These are phyloP conservation scores for Penicillium cosmopolitanum DNA, from an alignment of 495 filamentous ascomycete species.

Conservation along the genomic window DNA sequence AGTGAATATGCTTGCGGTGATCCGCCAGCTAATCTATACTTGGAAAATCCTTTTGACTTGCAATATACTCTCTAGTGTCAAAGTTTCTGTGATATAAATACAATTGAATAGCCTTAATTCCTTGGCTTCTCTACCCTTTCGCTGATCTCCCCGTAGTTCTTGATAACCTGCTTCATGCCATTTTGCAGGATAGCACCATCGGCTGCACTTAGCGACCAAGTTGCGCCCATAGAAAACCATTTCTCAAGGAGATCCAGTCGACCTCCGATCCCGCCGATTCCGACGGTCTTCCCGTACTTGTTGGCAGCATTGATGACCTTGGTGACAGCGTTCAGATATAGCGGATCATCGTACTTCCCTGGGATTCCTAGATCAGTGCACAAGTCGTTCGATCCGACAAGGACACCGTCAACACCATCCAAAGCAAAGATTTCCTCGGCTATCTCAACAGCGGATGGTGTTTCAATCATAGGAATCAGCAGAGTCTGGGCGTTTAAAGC, in stretches of 20 bases:
- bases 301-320: constrained; percentile 30
- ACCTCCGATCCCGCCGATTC: constrained; percentile 34
- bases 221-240: constrained; percentile 37
- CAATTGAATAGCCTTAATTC: constrained; percentile 6
- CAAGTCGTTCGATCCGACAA: constrained; percentile 39
- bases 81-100: constrained; percentile 3
- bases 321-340: constrained; percentile 25
- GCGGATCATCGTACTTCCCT: constrained; percentile 29
- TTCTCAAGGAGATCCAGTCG: constrained; percentile 34
- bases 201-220: constrained; percentile 33
- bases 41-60: constrained; percentile 22
- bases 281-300: constrained; percentile 31
- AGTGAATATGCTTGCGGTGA: constrained; percentile 36
- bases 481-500: constrained; percentile 31
- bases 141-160: constrained; percentile 34
- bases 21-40: constrained; percentile 15
- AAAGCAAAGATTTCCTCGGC: constrained; percentile 33
- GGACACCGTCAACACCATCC: constrained; percentile 35
- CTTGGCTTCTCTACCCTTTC: constrained; percentile 22
- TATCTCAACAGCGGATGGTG: constrained; percentile 29
- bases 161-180: constrained; percentile 32
- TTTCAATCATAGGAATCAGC: constrained; percentile 42
- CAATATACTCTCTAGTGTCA: constrained; percentile 7
- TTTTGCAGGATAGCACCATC: constrained; percentile 34
- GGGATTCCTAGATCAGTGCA: constrained; percentile 35